A percentile compares a stretch with the other conserved stretches of the same genome.
phyloP scores from a whole-genome alignment of 2,329 filamentous ascomycete genomes.

The Fusarium sp. region DNA sequence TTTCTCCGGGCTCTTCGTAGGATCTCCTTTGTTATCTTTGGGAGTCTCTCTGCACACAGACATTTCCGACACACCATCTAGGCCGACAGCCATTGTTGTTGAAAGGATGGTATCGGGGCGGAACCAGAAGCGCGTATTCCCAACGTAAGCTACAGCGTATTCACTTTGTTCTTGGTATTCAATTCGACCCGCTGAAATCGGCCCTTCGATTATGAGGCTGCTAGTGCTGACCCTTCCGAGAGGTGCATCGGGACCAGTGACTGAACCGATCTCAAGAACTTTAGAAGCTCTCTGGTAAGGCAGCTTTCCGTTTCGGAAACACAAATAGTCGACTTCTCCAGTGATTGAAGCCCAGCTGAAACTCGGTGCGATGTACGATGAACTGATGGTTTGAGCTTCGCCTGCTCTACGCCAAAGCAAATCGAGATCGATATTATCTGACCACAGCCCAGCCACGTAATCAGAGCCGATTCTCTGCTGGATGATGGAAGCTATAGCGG shows the following conservation, averaged over 20 bases:
- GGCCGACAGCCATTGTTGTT: background rate
- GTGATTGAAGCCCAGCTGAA: constrained; percentile 48
- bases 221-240: constrained; percentile 32
- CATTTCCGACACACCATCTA: constrained; percentile 2
- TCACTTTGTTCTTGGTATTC: constrained; percentile 5
- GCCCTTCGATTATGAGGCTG: constrained; percentile 23
- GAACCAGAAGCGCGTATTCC: constrained; percentile 1
- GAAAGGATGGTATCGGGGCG: constrained; percentile 32
- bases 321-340: constrained; percentile 47
- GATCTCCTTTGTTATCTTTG: background rate
- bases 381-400: constrained; percentile 1
- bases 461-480: constrained; percentile 38
- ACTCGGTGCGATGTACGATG: constrained; percentile 39
- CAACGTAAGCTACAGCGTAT: constrained; percentile 3
- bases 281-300: constrained; percentile 29
- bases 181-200: constrained; percentile 19
- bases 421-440: constrained; percentile 44
- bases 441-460: constrained; percentile 53
- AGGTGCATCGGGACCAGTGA: constrained; percentile 21
- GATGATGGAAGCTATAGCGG: constrained; percentile 48
- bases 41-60: constrained; percentile 27
- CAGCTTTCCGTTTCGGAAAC: constrained; percentile 41
- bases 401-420: constrained; percentile 40
- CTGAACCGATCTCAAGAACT: constrained; percentile 24
- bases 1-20: background rate